Evolutionary conservation across 1,139 yeast species (phyloP).

Genomic region (Candida buenavistaensis): DNA sequence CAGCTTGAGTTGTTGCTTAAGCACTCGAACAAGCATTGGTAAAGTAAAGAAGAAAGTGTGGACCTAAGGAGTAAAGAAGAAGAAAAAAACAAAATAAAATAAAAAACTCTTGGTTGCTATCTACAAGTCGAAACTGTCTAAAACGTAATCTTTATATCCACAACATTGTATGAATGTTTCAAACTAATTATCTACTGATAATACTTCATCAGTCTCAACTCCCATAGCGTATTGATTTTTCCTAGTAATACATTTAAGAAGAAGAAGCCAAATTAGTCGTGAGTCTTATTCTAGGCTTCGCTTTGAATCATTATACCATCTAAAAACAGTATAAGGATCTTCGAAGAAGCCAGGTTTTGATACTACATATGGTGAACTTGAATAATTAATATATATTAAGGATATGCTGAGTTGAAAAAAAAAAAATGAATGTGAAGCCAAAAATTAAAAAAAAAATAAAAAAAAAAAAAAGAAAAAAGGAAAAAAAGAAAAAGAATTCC

Average conservation of each 20-base stretch:
- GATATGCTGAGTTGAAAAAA: too few relatives aligned
- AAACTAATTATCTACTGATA: constrained; percentile 26
- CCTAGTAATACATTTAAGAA: constrained; percentile 5
- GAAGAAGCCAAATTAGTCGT: constrained; percentile 29
- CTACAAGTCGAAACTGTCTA: too few relatives aligned
- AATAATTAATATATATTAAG: too few relatives aligned
- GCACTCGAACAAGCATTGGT: background rate
- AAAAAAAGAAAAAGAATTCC: too few relatives aligned
- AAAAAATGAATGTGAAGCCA: background rate
- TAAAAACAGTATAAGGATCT: constrained; percentile 55
- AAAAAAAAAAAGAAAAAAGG: too few relatives aligned
- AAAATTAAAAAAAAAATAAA: too few relatives aligned
- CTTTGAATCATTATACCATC: constrained; percentile 67
- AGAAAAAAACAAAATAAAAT: too few relatives aligned
- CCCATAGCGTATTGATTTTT: constrained; percentile 16
- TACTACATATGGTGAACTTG: background rate
- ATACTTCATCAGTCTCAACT: constrained; percentile 16
- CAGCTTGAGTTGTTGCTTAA: background rate
- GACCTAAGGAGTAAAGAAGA: too few relatives aligned
- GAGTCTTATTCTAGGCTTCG: constrained; percentile 55
- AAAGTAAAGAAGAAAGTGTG: too few relatives aligned
- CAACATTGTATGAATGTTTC: too few relatives aligned
- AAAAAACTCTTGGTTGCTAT: too few relatives aligned
- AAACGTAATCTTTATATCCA: too few relatives aligned
- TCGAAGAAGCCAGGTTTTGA: constrained; percentile 57